phyloP scores from a whole-genome alignment of 495 filamentous ascomycete genomes.

The Aspergillus avenaceus region DNA sequence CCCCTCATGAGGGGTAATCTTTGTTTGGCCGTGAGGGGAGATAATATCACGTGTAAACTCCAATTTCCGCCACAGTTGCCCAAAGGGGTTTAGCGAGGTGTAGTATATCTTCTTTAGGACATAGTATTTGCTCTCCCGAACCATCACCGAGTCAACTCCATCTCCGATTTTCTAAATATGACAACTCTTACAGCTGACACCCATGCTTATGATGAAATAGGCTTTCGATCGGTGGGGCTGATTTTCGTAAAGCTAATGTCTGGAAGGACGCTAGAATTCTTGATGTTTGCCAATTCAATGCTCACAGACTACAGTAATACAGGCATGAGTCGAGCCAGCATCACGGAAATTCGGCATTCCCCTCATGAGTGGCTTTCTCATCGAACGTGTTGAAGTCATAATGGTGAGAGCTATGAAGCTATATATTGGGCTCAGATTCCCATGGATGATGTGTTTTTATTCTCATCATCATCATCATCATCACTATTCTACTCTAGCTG shows the following conservation, averaged over 20 bases:
- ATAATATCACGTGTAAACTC: neutral
- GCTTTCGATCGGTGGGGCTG: no score
- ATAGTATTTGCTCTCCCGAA: neutral
- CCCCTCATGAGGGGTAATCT: conserved; percentile 18
- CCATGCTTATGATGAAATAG: no score
- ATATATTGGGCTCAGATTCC: no score
- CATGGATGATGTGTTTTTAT: neutral
- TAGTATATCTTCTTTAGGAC: neutral
- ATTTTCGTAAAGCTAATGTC: no score
- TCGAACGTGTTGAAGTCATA: neutral
- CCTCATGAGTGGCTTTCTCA: neutral
- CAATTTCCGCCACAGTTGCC: neutral
- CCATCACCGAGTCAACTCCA: neutral
- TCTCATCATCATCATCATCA: neutral
- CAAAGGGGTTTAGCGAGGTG: no score
- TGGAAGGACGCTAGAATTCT: no score
- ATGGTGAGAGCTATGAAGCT: no score
- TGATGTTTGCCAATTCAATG: no score
- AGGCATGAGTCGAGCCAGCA: no score
- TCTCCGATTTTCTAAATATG: no score
- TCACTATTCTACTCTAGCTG: no score
- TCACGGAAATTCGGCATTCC: neutral
- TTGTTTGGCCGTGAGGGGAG: neutral
- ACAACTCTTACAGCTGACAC: no score
- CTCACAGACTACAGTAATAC: neutral